These are phyloP conservation scores for Amorphotheca resinae DNA, from an alignment of 495 filamentous ascomycete genomes.

Conservation along the genomic window DNA sequence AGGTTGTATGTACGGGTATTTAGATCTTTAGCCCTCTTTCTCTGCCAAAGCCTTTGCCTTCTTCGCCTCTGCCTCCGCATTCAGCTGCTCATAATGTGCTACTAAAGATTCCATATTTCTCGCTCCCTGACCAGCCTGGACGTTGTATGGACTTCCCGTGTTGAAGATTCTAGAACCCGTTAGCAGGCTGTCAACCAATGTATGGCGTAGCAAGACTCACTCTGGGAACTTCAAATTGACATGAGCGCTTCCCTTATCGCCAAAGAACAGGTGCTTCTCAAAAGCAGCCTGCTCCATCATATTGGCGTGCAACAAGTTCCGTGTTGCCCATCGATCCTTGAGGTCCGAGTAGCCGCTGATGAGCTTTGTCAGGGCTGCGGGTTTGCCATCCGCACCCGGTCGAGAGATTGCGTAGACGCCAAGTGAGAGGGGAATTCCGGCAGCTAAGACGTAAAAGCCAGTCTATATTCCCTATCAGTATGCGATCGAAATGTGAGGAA, in stretches of 20 bases:
- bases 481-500: background rate
- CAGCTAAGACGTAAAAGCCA: constrained; percentile 54
- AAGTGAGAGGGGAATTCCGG: constrained; percentile 42
- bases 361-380: constrained; percentile 42
- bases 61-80: constrained; percentile 39
- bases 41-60: constrained; percentile 8
- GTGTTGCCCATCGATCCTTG: constrained; percentile 39
- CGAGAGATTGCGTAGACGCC: constrained; percentile 44
- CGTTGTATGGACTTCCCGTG: constrained; percentile 47
- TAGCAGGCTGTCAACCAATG: background rate
- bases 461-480: constrained; percentile 31
- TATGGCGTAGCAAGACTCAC: constrained; percentile 34
- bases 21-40: constrained; percentile 9
- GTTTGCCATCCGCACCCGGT: constrained; percentile 33
- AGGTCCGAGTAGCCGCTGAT: constrained; percentile 41
- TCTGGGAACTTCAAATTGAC: constrained; percentile 53
- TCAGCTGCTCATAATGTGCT: constrained; percentile 48
- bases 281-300: constrained; percentile 57
- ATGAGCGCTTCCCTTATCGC: constrained; percentile 31
- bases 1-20: constrained; percentile 20
- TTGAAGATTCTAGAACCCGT: constrained; percentile 42
- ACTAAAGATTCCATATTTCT: constrained; percentile 48
- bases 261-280: constrained; percentile 54
- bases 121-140: constrained; percentile 42
- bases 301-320: constrained; percentile 49